Base-by-base conservation (phyloP, 805 yeast genomes). In the Kuraishia hungarica region DNA sequence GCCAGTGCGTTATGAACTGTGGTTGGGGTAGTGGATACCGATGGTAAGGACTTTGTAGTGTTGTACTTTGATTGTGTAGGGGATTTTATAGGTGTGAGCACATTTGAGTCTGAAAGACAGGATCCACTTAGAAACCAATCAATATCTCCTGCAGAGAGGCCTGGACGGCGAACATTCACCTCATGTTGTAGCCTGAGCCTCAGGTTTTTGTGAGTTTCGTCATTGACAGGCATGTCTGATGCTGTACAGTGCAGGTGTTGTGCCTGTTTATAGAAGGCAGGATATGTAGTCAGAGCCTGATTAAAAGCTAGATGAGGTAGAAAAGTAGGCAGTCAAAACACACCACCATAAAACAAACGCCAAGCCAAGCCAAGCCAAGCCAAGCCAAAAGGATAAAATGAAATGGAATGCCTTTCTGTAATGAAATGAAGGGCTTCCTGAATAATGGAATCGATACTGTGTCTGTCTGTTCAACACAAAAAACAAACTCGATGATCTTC, bases 21-120 rank as follows among this genome's bases (percentile, higher is more conserved):
- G 2, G 56, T 59, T 20, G 55, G 53, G 2, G 65, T 51, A 0
- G 65, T 58, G 1, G 67, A 58, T 3, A 62, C 39, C 0, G 68
- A 59, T 2, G 72, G 66, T 0, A 62, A 60, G 2, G 71, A 65
- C 28, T 67, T 67, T n/a, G 55, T 13, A 53, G 55, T 64, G 43
- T 54, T 56, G 2, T 67, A 59, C 17, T 59, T 55, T 1, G 62
- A 63, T 50, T 63, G 46, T 2, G 69, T 55, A 0, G 72, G 70
- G 2, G 67, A 58, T 50, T 61, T 64, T 7, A 66, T 60, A 7
- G 68, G 62, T 2, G 62, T 54, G 24, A 57, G 54, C 2, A 59
- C 22, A 22, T 29, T 51, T 51, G 26, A 51, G 4, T 19, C 28
- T 17, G 21, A 19, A 13, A 22, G 22, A 21, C 3, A 21, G 21